Conservation (phyloP, 2,329 filamentous ascomycete genomes). For the Alternaria hordeiaustralica region DNA sequence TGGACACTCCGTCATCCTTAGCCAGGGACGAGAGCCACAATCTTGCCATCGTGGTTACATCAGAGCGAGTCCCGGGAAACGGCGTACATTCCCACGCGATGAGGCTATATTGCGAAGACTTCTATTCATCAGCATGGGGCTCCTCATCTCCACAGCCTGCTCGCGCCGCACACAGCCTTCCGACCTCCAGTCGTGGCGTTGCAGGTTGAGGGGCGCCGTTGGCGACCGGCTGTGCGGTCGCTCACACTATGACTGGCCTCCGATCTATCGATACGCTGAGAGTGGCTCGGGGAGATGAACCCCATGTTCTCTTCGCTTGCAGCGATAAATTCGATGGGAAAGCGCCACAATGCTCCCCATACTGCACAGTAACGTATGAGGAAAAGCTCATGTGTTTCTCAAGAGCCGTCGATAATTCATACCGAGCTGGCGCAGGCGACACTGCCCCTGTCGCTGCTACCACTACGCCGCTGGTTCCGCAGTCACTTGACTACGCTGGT, state of each 20-base stretch:
- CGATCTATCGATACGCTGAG: slow-evolving; percentile 31
- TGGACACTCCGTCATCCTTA: slow-evolving; percentile 31
- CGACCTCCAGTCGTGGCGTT: slow-evolving; percentile 37
- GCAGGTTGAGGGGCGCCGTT: slow-evolving; percentile 40
- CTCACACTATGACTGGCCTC: slow-evolving; percentile 21
- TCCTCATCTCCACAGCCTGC: slow-evolving; percentile 21
- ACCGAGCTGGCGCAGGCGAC: slow-evolving; percentile 38
- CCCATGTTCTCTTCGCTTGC: slow-evolving; percentile 26
- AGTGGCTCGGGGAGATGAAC: slow-evolving; percentile 33
- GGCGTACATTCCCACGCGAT: slow-evolving; percentile 28
- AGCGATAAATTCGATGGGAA: slow-evolving; percentile 21
- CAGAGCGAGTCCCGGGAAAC: slow-evolving; percentile 27
- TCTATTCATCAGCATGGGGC: slow-evolving; percentile 31
- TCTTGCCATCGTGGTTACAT: slow-evolving; percentile 25
- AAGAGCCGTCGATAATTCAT: slow-evolving; percentile 32
- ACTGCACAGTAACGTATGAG: slow-evolving; percentile 44
- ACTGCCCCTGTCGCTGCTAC: slow-evolving; percentile 30
- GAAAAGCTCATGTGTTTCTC: slow-evolving; percentile 31
- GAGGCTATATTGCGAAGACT: slow-evolving; percentile 26
- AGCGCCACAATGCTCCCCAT: slow-evolving; percentile 40
- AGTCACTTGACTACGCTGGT: slow-evolving; percentile 47
- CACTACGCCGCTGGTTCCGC: slow-evolving; percentile 37
- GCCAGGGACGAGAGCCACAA: slow-evolving; percentile 34
- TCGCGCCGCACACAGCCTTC: slow-evolving; percentile 23
- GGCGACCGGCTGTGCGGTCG: slow-evolving; percentile 15